phyloP scores from a whole-genome alignment of 495 filamentous ascomycete species.

The Viridothelium virens region DNA sequence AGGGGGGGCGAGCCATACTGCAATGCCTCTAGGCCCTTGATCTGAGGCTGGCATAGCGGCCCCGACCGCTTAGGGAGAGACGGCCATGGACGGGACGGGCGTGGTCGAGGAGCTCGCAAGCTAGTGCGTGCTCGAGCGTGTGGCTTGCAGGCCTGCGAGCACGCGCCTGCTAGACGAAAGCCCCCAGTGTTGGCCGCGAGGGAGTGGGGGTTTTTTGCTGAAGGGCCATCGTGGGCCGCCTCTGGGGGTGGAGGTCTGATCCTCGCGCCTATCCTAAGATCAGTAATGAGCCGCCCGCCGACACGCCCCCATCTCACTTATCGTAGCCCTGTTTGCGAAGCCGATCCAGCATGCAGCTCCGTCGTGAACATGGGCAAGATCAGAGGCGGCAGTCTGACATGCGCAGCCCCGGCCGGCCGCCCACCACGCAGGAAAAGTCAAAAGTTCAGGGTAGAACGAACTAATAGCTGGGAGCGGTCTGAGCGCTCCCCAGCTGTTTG shows the following conservation, averaged over 20 bases:
- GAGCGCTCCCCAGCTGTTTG: background rate
- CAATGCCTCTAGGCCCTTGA: slow-evolving; percentile 8
- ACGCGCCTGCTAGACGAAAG: slow-evolving; percentile 7
- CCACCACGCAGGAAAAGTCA: background rate
- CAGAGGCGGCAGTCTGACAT: background rate
- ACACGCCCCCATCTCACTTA: slow-evolving; percentile 11
- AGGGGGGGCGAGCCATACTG: slow-evolving; percentile 3
- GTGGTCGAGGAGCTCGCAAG: background rate
- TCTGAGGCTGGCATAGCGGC: slow-evolving; percentile 12
- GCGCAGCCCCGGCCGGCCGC: slow-evolving; percentile 4
- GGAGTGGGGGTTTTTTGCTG: background rate
- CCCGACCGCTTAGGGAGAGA: slow-evolving; percentile 11
- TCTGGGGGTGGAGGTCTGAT: slow-evolving; percentile 1
- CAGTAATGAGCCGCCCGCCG: background rate
- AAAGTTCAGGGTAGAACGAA: background rate
- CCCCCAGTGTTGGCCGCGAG: slow-evolving; percentile 4
- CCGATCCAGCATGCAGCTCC: slow-evolving; percentile 7
- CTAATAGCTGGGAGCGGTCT: background rate
- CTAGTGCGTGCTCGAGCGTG: slow-evolving; percentile 3
- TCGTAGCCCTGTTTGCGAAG: slow-evolving; percentile 9
- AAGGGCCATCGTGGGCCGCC: too few species aligned
- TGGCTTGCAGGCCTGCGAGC: slow-evolving; percentile 7
- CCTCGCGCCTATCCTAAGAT: background rate
- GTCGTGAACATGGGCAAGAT: slow-evolving; percentile 1
- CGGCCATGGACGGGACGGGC: slow-evolving; percentile 10